phyloP scores from a whole-genome alignment of 176 grass and related monocot species.

The Bromus sterilis region DNA sequence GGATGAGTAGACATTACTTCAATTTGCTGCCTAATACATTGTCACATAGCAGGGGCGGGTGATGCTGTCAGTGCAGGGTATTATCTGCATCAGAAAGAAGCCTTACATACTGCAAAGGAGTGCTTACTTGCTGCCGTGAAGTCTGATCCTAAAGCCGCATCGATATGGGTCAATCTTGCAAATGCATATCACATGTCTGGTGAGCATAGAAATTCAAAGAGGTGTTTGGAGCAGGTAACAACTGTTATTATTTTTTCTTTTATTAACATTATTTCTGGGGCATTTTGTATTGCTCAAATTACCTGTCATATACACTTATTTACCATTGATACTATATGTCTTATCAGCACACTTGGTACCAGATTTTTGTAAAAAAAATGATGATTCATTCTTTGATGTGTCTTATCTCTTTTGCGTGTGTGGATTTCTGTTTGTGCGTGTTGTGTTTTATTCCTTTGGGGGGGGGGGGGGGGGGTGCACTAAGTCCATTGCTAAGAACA shows the following conservation, averaged over 20 bases:
- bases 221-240: slow-evolving; percentile 91
- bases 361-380: background rate
- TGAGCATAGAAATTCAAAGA: slow-evolving; percentile 80
- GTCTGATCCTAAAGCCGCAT: slow-evolving; percentile 70
- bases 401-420: background rate
- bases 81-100: slow-evolving; percentile 68
- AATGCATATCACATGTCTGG: slow-evolving; percentile 83
- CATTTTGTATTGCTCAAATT: background rate
- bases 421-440: background rate
- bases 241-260: background rate
- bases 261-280: slow-evolving; percentile 1
- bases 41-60: slow-evolving; percentile 51
- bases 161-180: slow-evolving; percentile 89
- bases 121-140: slow-evolving; percentile 77
- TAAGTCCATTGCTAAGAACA: background rate
- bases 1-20: background rate
- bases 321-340: background rate
- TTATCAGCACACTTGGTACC: background rate
- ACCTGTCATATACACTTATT: background rate
- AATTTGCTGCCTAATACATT: slow-evolving; percentile 16
- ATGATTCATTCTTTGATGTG: background rate
- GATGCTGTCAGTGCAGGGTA: slow-evolving; percentile 38
- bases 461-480: background rate
- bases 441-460: no score
- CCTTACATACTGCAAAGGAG: slow-evolving; percentile 76